Conservation (phyloP, 306 rosid species). For the Fragaria vesca region DNA sequence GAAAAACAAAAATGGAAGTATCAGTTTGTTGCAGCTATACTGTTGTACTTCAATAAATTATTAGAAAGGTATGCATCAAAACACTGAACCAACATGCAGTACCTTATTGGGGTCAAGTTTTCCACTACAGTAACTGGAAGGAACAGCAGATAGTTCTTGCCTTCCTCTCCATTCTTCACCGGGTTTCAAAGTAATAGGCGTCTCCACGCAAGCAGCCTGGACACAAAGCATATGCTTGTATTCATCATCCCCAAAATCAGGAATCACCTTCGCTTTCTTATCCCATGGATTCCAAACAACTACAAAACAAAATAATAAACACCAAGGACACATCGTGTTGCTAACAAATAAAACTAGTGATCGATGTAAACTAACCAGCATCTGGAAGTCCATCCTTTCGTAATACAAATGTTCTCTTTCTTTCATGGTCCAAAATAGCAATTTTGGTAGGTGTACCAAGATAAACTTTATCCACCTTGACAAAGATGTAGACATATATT, state of each 20-base stretch:
- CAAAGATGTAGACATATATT: conserved; percentile 12
- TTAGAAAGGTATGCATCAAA: conserved; percentile 34
- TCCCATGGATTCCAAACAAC: conserved; percentile 94
- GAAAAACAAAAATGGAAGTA: not conserved
- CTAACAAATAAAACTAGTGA: not conserved
- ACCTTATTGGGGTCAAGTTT: conserved; percentile 64
- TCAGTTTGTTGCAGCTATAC: not conserved
- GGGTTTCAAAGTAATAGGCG: conserved; percentile 61
- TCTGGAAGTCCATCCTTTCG: conserved; percentile 82
- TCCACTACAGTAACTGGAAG: conserved; percentile 77
- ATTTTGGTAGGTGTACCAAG: conserved; percentile 68
- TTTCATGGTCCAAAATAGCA: conserved; percentile 78
- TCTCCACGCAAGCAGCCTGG: conserved; percentile 66
- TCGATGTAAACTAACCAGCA: conserved; percentile 55
- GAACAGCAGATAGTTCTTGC: conserved; percentile 65
- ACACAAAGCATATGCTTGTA: conserved; percentile 72
- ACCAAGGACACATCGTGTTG: not conserved
- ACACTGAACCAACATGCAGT: conserved; percentile 20
- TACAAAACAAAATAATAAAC: conserved; percentile 22
- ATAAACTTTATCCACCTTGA: conserved; percentile 70
- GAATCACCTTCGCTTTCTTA: conserved; percentile 62
- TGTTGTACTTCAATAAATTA: conserved; percentile 16
- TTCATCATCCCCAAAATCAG: conserved; percentile 66
- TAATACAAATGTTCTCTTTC: conserved; percentile 67
- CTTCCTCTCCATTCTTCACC: conserved; percentile 93